Percentiles rank a stretch among this genome's conserved stretches.
These are phyloP conservation scores for Talaromyces pinophilus DNA, from an alignment of 2,329 filamentous ascomycete species.

Conservation along the genomic window DNA sequence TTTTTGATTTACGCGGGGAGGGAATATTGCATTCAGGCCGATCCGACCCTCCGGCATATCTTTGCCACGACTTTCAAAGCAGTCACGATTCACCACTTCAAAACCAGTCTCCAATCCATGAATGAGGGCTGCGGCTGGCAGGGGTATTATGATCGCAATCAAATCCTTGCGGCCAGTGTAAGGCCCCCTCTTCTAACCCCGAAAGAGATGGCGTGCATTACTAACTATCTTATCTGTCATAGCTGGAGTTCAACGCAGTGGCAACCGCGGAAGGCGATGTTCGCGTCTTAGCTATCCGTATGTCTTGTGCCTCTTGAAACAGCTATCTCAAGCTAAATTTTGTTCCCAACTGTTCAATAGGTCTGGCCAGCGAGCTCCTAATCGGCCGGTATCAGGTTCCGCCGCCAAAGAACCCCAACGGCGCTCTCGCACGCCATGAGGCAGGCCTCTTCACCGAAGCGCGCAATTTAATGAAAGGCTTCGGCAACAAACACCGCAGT, in stretches of 20 bases:
- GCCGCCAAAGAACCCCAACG: not conserved
- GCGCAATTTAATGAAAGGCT: not conserved
- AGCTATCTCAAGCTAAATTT: not conserved
- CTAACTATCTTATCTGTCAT: not conserved
- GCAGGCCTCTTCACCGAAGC: constrained; percentile 7
- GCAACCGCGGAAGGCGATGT: constrained; percentile 13
- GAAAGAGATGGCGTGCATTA: not conserved
- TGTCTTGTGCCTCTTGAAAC: not conserved
- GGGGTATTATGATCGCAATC: constrained; percentile 25
- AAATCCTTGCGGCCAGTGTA: constrained; percentile 19
- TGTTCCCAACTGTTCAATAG: not conserved
- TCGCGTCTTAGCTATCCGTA: constrained; percentile 11
- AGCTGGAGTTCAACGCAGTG: constrained; percentile 7
- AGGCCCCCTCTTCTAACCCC: not conserved
- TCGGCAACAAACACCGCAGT: not conserved
- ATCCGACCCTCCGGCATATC: constrained; percentile 14
- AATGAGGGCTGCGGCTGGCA: constrained; percentile 25
- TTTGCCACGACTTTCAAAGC: constrained; percentile 25
- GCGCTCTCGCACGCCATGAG: constrained; percentile 8
- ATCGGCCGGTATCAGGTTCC: constrained; percentile 5
- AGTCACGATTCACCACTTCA: constrained; percentile 12
- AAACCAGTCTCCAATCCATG: constrained; percentile 21
- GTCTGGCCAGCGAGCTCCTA: constrained; percentile 10
- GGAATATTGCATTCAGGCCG: not conserved
- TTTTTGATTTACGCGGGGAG: not conserved